Percentiles rank a stretch among this genome's conserved stretches.
Conservation (phyloP, 1,284 basidiomycete genomes). For the Apiotrichum sp. region DNA sequence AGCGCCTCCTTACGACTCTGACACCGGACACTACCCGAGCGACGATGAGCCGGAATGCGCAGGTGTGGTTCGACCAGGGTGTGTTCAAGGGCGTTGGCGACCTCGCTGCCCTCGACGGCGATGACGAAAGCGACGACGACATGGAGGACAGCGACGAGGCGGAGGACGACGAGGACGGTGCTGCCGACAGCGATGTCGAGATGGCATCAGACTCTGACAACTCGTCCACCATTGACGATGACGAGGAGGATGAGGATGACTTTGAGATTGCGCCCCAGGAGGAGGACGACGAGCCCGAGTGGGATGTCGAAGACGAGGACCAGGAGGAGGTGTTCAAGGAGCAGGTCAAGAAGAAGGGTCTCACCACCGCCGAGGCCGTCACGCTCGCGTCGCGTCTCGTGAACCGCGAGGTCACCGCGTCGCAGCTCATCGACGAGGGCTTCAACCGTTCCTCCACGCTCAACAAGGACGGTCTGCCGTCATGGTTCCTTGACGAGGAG, state of each 20-base stretch:
- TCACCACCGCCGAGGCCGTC: slow-evolving; percentile 85
- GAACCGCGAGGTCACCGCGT: slow-evolving; percentile 83
- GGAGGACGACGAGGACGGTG: slow-evolving; percentile 46
- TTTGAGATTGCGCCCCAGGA: slow-evolving; percentile 69
- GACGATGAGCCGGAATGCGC: slow-evolving; percentile 52
- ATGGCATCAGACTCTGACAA: slow-evolving; percentile 23
- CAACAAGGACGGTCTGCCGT: slow-evolving; percentile 82
- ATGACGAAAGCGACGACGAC: slow-evolving; percentile 51
- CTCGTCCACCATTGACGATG: slow-evolving; percentile 20
- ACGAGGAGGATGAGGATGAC: slow-evolving; percentile 49
- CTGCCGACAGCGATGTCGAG: slow-evolving; percentile 39
- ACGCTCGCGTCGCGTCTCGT: slow-evolving; percentile 87
- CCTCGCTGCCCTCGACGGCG: slow-evolving; percentile 51
- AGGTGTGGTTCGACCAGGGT: slow-evolving; percentile 93
- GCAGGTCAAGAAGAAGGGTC: slow-evolving; percentile 67
- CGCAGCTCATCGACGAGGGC: slow-evolving; percentile 86
- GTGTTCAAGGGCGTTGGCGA: slow-evolving; percentile 74
- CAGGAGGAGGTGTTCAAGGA: slow-evolving; percentile 66
- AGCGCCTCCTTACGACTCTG: slow-evolving; percentile 39
- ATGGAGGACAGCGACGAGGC: slow-evolving; percentile 43
- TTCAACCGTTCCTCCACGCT: slow-evolving; percentile 91
- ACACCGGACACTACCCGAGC: slow-evolving; percentile 35
- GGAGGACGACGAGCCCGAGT: slow-evolving; percentile 57
- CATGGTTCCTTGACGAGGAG: slow-evolving; percentile 98
- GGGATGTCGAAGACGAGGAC: slow-evolving; percentile 76